A percentile compares a stretch with the other conserved stretches of the same genome.
Evolutionary conservation across 1,284 basidiomycete genomes (phyloP).

Genomic region (Austropuccinia psidii): DNA sequence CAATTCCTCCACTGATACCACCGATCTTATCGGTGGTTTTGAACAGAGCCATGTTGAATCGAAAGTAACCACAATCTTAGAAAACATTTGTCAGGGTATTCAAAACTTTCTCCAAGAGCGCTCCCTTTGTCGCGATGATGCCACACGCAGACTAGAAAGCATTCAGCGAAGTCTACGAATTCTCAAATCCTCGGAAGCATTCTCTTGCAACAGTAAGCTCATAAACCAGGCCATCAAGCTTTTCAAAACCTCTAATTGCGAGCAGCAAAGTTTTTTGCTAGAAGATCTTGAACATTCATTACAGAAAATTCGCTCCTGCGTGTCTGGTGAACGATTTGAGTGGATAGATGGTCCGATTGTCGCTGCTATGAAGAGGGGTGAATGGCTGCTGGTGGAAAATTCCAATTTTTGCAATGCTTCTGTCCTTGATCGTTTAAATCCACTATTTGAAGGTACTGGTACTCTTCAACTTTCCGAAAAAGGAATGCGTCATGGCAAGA

Average conservation of each 20-base stretch:
- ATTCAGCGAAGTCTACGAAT: constrained; percentile 6
- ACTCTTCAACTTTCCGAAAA: constrained; percentile 77
- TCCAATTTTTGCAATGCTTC: constrained; percentile 94
- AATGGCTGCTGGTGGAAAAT: constrained; percentile 85
- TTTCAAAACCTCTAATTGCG: too few relatives aligned
- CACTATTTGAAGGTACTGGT: constrained; percentile 82
- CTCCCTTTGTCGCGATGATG: not conserved
- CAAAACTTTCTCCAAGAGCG: constrained; percentile 10
- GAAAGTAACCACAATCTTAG: constrained; percentile 26
- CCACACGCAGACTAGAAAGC: not conserved
- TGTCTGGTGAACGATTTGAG: constrained; percentile 56
- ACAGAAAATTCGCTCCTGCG: not conserved
- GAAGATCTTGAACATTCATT: constrained; percentile 25
- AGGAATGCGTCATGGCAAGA: constrained; percentile 68
- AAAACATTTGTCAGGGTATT: constrained; percentile 13
- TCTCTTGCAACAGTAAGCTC: not conserved
- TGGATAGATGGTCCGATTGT: constrained; percentile 97
- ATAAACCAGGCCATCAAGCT: not conserved
- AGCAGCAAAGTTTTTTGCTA: constrained; percentile 14
- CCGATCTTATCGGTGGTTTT: constrained; percentile 89
- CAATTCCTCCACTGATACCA: constrained; percentile 82
- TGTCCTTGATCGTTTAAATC: constrained; percentile 93
- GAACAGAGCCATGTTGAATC: constrained; percentile 61
- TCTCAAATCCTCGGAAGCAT: constrained; percentile 33
- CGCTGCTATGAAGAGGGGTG: constrained; percentile 71